Conservation (phyloP, 2,329 filamentous ascomycete genomes). For the Penicillium sp. region DNA sequence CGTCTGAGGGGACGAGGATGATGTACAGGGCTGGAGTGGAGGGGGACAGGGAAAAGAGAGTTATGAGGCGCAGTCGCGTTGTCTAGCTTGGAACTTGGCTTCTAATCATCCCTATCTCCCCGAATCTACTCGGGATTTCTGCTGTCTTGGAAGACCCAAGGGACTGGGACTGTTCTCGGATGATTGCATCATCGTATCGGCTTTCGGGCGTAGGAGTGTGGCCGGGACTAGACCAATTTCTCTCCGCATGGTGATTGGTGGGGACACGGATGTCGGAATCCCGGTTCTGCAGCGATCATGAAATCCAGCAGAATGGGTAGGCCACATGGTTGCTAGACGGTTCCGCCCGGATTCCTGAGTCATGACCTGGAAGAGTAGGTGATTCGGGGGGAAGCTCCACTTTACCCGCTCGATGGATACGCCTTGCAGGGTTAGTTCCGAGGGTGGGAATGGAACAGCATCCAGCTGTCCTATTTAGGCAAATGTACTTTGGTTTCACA, state of each 20-base stretch:
- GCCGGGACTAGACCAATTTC: not conserved
- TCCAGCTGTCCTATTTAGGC: not conserved
- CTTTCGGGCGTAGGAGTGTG: not conserved
- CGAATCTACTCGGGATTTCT: not conserved
- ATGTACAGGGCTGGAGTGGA: not conserved
- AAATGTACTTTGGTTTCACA: not conserved
- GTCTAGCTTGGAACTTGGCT: not conserved
- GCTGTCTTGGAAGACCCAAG: not conserved
- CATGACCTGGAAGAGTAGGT: not conserved
- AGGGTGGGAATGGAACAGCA: not conserved
- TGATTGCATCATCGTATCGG: not conserved
- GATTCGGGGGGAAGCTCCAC: not conserved
- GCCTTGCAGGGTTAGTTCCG: not conserved
- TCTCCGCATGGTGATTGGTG: not conserved
- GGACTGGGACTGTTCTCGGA: not conserved
- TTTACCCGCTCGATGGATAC: not conserved
- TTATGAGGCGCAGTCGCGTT: not conserved
- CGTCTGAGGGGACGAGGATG: not conserved
- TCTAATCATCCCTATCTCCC: not conserved
- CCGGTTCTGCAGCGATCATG: conserved; percentile 9
- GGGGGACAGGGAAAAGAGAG: not conserved
- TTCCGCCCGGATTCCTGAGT: not conserved
- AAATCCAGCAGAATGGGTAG: conserved; percentile 1
- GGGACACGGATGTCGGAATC: not conserved
- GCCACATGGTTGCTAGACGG: conserved; percentile 4